phyloP scores from a whole-genome alignment of 768 basidiomycete species.

The Lactifluus volemus region DNA sequence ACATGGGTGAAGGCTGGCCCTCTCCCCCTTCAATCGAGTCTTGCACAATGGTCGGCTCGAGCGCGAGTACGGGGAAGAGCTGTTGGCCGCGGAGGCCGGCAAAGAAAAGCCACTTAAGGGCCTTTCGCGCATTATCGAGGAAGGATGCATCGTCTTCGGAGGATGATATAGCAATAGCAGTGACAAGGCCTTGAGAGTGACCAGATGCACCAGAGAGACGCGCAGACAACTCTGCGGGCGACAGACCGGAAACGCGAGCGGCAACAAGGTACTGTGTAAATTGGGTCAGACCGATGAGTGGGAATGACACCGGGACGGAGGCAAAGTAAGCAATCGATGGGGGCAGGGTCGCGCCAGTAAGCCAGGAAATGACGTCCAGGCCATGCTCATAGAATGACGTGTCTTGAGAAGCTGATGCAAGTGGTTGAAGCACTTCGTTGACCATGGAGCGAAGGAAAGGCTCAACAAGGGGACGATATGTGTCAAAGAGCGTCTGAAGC shows the following conservation, averaged over 20 bases:
- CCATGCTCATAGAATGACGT: constrained; percentile 70
- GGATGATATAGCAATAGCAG: constrained; percentile 82
- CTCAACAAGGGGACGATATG: constrained; percentile 79
- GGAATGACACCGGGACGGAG: constrained; percentile 88
- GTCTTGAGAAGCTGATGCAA: constrained; percentile 51
- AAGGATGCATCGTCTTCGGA: constrained; percentile 71
- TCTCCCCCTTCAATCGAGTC: constrained; percentile 90
- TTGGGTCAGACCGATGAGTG: constrained; percentile 94
- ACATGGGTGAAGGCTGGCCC: constrained; percentile 89
- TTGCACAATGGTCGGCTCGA: constrained; percentile 82
- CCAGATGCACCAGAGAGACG: constrained; percentile 84
- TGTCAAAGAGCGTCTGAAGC: constrained; percentile 83
- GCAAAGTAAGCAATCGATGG: constrained; percentile 83
- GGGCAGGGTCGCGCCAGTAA: constrained; percentile 56
- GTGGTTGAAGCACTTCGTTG: constrained; percentile 57
- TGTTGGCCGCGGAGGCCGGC: constrained; percentile 90
- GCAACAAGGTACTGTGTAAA: constrained; percentile 86
- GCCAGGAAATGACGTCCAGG: constrained; percentile 78
- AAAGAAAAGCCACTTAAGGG: constrained; percentile 88
- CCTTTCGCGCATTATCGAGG: constrained; percentile 67
- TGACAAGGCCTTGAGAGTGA: constrained; percentile 95
- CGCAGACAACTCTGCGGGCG: constrained; percentile 71
- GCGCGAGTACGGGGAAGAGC: constrained; percentile 83
- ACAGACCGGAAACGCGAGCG: constrained; percentile 64
- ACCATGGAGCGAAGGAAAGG: constrained; percentile 60